Evolutionary conservation across 2,329 filamentous ascomycete genomes (phyloP).

Genomic region (Aciculosporium take): DNA sequence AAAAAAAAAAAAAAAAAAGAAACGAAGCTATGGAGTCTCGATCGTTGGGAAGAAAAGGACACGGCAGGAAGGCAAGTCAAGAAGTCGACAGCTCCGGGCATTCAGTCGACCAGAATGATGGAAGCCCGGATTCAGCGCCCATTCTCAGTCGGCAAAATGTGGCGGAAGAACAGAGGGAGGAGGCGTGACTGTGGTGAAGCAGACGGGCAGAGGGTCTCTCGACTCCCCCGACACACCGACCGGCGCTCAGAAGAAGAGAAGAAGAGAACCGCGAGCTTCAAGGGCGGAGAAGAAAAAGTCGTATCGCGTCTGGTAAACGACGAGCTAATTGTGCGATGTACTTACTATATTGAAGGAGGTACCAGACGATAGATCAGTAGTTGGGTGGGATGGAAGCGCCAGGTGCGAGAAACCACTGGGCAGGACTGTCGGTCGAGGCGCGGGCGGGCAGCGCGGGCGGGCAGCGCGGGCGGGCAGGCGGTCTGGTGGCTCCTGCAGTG

Average conservation of each 20-base stretch:
- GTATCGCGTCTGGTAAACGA: neutral
- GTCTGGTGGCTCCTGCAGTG: neutral
- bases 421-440: too few species aligned
- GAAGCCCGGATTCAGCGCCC: slow-evolving; percentile 15
- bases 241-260: too few species aligned
- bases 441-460: neutral
- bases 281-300: neutral
- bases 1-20: too few species aligned
- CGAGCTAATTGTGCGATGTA: neutral
- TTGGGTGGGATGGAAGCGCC: too few species aligned
- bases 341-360: too few species aligned
- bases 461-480: neutral
- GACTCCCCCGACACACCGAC: too few species aligned
- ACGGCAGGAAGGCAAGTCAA: neutral
- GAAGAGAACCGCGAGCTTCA: neutral
- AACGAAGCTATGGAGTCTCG: neutral
- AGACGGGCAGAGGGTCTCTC: too few species aligned
- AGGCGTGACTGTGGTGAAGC: neutral
- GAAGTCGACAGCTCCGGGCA: slow-evolving; percentile 13
- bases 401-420: neutral
- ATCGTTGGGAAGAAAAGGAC: neutral
- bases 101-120: slow-evolving; percentile 12
- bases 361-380: too few species aligned
- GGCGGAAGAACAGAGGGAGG: slow-evolving; percentile 1
- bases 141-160: slow-evolving; percentile 18